These are phyloP conservation scores for Camelina laxa DNA, from an alignment of 345 rosid genomes.

Conservation along the genomic window DNA sequence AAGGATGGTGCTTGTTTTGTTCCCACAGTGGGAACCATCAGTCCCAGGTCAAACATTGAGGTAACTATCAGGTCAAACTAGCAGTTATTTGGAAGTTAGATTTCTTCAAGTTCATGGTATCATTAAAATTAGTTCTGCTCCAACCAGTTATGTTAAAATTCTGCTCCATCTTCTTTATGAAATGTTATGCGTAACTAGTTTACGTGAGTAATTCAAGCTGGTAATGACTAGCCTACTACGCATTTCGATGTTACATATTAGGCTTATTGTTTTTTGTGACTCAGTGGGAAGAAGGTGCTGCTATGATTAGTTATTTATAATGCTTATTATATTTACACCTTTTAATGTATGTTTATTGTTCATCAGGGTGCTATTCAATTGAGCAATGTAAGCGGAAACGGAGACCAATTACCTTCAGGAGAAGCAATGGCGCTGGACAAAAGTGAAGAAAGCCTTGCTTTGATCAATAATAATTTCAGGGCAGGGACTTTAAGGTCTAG, in stretches of 20 bases:
- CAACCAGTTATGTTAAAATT: background rate
- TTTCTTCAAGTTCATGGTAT: constrained; percentile 16
- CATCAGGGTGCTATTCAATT: constrained; percentile 58
- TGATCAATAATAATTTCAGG: constrained; percentile 64
- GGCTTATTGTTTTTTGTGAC: background rate
- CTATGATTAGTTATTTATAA: background rate
- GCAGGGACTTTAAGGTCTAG: constrained; percentile 75
- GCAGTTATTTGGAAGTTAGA: constrained; percentile 1
- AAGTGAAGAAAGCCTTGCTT: constrained; percentile 58
- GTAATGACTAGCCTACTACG: constrained; percentile 17
- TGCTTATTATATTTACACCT: constrained; percentile 8
- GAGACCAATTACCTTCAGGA: constrained; percentile 46
- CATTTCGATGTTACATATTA: background rate
- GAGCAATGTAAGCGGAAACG: constrained; percentile 51
- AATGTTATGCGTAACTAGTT: constrained; percentile 13
- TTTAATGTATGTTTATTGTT: constrained; percentile 20
- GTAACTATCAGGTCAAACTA: constrained; percentile 26
- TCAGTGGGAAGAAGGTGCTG: background rate
- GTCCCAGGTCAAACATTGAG: constrained; percentile 37
- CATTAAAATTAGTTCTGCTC: constrained; percentile 19
- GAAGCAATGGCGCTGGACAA: constrained; percentile 45
- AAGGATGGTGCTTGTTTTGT: constrained; percentile 39
- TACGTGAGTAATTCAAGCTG: background rate
- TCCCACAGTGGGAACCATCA: constrained; percentile 32
- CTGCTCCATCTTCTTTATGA: constrained; percentile 18